Base-by-base conservation (phyloP, 768 basidiomycete genomes). In the Mycena amicta region DNA sequence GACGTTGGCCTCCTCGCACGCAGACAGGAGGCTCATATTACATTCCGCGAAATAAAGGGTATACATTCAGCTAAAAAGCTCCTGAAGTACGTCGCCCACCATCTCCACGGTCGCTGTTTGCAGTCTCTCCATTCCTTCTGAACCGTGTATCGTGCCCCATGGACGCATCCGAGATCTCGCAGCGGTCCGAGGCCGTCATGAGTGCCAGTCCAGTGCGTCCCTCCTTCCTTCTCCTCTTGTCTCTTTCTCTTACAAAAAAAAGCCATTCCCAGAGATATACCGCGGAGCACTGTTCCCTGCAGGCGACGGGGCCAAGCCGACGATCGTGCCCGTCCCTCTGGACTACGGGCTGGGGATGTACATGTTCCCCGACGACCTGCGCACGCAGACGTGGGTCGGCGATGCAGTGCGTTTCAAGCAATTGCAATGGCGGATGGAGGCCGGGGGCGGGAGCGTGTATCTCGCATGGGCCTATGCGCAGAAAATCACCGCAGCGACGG, bases 361-460 rank as follows among this genome's bases (percentile, higher is more conserved):
- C 37, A 53, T 60, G 54, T 60, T 60, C 28, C 55, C 55, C 22
- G 59, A 60, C 18, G 59, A 60, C 25, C 51, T 60, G 43, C 31
- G 51, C 30, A 30, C 41, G 11, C 20, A 60, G 23, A 43, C 30
- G 51, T 60, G 59, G 59, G 37, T 56, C 11, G 54, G 59, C 31
- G 4, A 25, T 1, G 31, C 40, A 23, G 41, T 39, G 25, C 2
- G 49, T 15, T 3, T 3, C 41, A 60, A 52, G 43, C 59, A 49
- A 13, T 60, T 53, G 59, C 53, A 53, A 13, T 60, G 59, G 59
- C 53, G 59, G 23, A 60, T 60, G 53, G 53, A 60, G 11, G 54
- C 41, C 4, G 53, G 51, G 13, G 45, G 43, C 27, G 50, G 54
- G 18, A 12, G 43, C 3, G 54, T 60, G 26, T 60, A 52, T 27